Base-by-base conservation (phyloP, 768 basidiomycete species). In the Cystofilobasidium macerans region DNA sequence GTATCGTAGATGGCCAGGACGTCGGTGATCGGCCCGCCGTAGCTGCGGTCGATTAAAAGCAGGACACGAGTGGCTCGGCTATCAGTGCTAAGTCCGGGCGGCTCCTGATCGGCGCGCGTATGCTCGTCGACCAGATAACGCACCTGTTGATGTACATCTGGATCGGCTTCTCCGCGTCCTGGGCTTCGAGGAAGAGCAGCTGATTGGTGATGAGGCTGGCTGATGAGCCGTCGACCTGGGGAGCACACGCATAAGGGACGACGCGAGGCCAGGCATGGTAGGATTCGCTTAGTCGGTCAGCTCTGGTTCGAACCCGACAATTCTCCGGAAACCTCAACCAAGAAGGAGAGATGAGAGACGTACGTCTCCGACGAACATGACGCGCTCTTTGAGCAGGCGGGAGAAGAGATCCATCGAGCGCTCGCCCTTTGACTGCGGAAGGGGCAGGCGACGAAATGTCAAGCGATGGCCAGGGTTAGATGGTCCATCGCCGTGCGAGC, bases 311-410 rank as follows among this genome's bases (percentile, higher is more conserved):
- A 5, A 20, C 14, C 36, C 8, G 36, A 14, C 8, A 30, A 18
- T 16, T 20, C 28, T 54, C 43, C 16, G 22, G 47, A 48, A n/a
- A 33, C 47, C 28, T 43, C 18, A 18, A 33, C 35, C 22, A 38
- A 9, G 51, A 28, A 35, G 58, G 16, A 40, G 56, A 16, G 45
- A 57, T 18, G 26, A 48, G 57, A 22, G 38, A 65, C 22, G 57
- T 73, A 93, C 92, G 22, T 91, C 87, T 24, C 92, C 94, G 48
- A 97, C 81, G 86, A 97, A 95, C 71, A 98, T 88, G 51, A 98
- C 94, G 60, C 94, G 83, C 74, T 98, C 94, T 69, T 89, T 81
- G 42, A 98, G 81, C 58, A 98, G 81, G 32, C 94, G 83, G 42
- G 93, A 95, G 77, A 92, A 98, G 63, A 98, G 94, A 73, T 97